Evolutionary conservation across 495 filamentous ascomycete genomes (phyloP).

Genomic region (Annulohypoxylon moriforme): DNA sequence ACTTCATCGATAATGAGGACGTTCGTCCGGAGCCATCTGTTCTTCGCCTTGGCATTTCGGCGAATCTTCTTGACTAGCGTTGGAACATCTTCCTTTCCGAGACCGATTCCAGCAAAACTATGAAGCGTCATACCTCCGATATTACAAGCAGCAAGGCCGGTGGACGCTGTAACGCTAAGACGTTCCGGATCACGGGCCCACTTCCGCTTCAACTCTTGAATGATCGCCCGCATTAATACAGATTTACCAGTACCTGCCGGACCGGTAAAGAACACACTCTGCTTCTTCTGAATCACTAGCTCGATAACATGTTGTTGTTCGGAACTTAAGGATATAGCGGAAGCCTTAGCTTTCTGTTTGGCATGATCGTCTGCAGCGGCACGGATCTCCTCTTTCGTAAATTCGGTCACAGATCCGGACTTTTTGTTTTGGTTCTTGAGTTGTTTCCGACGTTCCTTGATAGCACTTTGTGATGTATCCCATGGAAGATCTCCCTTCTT

Average conservation of each 20-base stretch:
- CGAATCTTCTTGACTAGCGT: constrained; percentile 92
- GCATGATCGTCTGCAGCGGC: constrained; percentile 53
- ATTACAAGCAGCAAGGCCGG: constrained; percentile 95
- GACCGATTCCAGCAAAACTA: constrained; percentile 93
- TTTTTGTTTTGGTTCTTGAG: constrained; percentile 70
- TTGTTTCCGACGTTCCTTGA: constrained; percentile 85
- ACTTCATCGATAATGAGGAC: constrained; percentile 93
- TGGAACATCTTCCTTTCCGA: constrained; percentile 87
- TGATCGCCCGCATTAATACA: constrained; percentile 91
- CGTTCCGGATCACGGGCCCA: constrained; percentile 78
- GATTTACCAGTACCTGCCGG: constrained; percentile 98
- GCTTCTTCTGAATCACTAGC: constrained; percentile 76
- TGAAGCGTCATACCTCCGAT: constrained; percentile 95
- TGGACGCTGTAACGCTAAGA: constrained; percentile 93
- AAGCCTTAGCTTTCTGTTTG: constrained; percentile 56
- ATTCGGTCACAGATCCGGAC: constrained; percentile 44
- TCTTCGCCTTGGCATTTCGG: constrained; percentile 85
- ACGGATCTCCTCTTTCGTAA: constrained; percentile 48
- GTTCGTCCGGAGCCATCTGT: constrained; percentile 88
- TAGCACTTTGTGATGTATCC: constrained; percentile 83
- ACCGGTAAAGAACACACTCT: constrained; percentile 98
- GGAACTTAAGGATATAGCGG: constrained; percentile 77
- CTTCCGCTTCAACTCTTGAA: constrained; percentile 79
- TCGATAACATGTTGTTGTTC: constrained; percentile 88
- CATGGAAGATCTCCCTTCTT: constrained; percentile 64